A percentile compares a stretch with the other conserved stretches of the same genome.
Evolutionary conservation across 2,329 filamentous ascomycete genomes (phyloP).

Genomic region (Fusarium sp.): DNA sequence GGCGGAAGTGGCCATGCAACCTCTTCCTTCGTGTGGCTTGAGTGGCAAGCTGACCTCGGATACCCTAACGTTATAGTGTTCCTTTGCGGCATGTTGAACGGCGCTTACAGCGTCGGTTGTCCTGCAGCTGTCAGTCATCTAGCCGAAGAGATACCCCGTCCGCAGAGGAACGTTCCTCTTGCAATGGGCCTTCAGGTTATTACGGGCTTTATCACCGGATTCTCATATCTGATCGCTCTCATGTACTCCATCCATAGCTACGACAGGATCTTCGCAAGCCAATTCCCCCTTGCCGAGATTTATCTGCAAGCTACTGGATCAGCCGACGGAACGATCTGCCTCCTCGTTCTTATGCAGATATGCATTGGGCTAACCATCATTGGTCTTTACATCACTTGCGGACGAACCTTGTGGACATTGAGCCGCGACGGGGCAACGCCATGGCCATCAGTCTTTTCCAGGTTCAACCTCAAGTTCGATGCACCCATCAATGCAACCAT

Average conservation of each 20-base stretch:
- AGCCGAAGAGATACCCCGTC: neutral
- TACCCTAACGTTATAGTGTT: neutral
- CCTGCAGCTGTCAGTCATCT: neutral
- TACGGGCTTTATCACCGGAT: neutral
- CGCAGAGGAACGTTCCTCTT: neutral
- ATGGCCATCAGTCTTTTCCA: neutral
- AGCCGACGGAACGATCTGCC: neutral
- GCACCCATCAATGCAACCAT: neutral
- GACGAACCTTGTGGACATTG: neutral
- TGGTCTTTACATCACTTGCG: neutral
- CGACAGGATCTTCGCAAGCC: neutral
- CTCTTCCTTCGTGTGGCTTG: neutral
- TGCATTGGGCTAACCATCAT: neutral
- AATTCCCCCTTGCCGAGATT: neutral
- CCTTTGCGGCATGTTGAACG: neutral
- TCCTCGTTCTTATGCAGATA: neutral
- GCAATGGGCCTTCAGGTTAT: neutral
- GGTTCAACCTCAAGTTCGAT: neutral
- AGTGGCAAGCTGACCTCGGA: neutral
- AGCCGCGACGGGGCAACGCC: neutral
- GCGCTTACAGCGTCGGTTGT: neutral
- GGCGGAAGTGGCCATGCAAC: neutral
- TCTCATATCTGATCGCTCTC: neutral
- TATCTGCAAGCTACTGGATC: neutral
- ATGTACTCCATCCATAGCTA: neutral